Percentiles rank a stretch among this genome's conserved stretches.
Evolutionary conservation across 805 yeast species (phyloP).

Genomic region (Zygotorulaspora chibaensis): DNA sequence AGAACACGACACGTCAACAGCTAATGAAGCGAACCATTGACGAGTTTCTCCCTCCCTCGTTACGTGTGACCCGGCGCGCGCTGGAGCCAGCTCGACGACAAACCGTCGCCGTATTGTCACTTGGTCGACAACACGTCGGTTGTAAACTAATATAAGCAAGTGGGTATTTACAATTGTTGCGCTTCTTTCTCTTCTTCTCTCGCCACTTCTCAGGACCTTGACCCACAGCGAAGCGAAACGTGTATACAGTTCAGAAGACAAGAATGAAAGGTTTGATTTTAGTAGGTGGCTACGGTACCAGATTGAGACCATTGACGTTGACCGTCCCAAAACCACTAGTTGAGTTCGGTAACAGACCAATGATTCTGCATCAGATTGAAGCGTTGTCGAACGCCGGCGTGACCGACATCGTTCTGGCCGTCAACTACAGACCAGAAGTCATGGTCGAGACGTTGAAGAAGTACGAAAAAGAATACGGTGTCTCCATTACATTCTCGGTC

Average conservation of each 20-base stretch:
- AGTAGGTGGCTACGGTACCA: slow-evolving; percentile 99
- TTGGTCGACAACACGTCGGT: not conserved
- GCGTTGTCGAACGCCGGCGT: slow-evolving; percentile 98
- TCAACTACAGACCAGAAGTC: slow-evolving; percentile 98
- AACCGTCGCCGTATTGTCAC: not conserved
- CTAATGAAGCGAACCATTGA: not conserved
- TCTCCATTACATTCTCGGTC: slow-evolving; percentile 90
- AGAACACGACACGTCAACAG: slow-evolving; percentile 1
- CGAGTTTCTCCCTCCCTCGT: no score
- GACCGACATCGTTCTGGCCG: slow-evolving; percentile 97
- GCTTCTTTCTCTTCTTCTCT: not conserved
- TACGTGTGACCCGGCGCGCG: no score
- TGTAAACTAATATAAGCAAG: not conserved
- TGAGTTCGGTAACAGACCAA: slow-evolving; percentile 98
- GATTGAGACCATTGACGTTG: slow-evolving; percentile 96
- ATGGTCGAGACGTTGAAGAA: slow-evolving; percentile 94
- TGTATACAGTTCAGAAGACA: not conserved
- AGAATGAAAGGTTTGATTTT: slow-evolving; percentile 92
- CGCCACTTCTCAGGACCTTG: not conserved
- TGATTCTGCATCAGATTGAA: slow-evolving; percentile 98
- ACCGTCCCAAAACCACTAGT: slow-evolving; percentile 96
- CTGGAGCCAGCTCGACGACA: no score
- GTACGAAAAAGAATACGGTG: slow-evolving; percentile 94
- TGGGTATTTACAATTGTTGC: not conserved
- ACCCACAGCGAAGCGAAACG: not conserved